Evolutionary conservation across 768 basidiomycete species (phyloP).

Genomic region (Podaxis sp.): DNA sequence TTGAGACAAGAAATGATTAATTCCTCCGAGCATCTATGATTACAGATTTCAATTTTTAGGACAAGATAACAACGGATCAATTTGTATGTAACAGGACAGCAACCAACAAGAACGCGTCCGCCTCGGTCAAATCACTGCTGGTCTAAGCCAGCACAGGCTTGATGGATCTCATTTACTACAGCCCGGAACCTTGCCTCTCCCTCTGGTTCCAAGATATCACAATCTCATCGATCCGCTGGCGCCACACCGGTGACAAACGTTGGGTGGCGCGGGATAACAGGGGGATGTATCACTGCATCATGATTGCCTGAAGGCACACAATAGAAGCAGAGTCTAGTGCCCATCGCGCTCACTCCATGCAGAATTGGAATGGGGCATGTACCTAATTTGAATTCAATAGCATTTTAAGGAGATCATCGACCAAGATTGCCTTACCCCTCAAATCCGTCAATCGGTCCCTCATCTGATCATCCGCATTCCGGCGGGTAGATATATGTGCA

Average conservation of each 20-base stretch:
- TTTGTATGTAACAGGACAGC: no score
- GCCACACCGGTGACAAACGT: slow-evolving; percentile 21
- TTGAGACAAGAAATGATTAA: slow-evolving; percentile 79
- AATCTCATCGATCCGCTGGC: slow-evolving; percentile 30
- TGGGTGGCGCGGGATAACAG: slow-evolving; percentile 16
- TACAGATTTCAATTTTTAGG: no score
- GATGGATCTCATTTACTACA: background rate
- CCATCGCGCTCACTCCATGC: background rate
- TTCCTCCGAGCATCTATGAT: slow-evolving; percentile 77
- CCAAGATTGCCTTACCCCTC: background rate
- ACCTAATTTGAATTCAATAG: background rate
- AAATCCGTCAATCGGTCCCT: slow-evolving; percentile 21
- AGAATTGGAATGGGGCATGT: background rate
- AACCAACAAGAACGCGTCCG: background rate
- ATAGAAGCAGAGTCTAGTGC: background rate
- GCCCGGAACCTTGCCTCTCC: slow-evolving; percentile 5
- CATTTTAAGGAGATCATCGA: background rate
- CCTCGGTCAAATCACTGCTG: background rate
- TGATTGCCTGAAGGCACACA: background rate
- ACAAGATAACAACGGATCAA: no score
- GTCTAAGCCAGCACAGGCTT: background rate
- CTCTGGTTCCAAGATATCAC: slow-evolving; percentile 22
- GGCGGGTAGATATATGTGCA: slow-evolving; percentile 18
- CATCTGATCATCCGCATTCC: slow-evolving; percentile 22
- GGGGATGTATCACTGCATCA: slow-evolving; percentile 6